Base-by-base conservation (phyloP, 2,329 filamentous ascomycete species). In the Arthrobotrys conoides region DNA sequence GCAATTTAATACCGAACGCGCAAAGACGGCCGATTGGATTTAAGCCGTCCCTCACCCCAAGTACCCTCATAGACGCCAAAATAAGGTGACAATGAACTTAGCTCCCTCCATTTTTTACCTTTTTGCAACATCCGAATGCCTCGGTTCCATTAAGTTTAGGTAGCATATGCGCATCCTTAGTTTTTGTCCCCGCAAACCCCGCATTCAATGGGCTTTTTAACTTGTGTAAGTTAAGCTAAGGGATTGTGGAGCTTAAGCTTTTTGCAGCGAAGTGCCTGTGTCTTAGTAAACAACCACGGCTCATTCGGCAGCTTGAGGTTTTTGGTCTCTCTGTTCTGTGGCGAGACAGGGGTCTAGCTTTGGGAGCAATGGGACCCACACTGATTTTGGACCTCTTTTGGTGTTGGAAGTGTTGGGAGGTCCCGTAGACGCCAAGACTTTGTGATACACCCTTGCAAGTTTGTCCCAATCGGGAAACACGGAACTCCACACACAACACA, bases 101-200 rank as follows among this genome's bases (percentile, higher is more conserved):
- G 59, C 59, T 30, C n/a, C 51, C 41, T 63, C 38, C 22, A 38
- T 41, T 44, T 30, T 53, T 69, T 59, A 41, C 18, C 38, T 48
- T 20, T n/a, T 36, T 48, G 5, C 30, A 51, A 71, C n/a, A 65
- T 64, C 61, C 61, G 70, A 73, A 67, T 66, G 49, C 70, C 70
- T 73, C 70, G 70, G 70, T 33, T 59, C 20, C 38, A 41, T 36
- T n/a, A n/a, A 41, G 14, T 33, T 49, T 20, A 12, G 44, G 30
- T 65, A 36, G 61, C 20, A 65, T 46, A n/a, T n/a, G n/a, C 16
- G 5, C n/a, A 16, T 1, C 22, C 22, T 65, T 30, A 3, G 2
- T 27, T 61, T 44, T 61, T 61, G 33, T 61, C 57, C 57, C 57
- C 57, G 57, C 57, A 61, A 61, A 61, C 57, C 57, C 57, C 57